Evolutionary conservation across 2,329 filamentous ascomycete species (phyloP).

Genomic region (Dryadomyces sulphureus): DNA sequence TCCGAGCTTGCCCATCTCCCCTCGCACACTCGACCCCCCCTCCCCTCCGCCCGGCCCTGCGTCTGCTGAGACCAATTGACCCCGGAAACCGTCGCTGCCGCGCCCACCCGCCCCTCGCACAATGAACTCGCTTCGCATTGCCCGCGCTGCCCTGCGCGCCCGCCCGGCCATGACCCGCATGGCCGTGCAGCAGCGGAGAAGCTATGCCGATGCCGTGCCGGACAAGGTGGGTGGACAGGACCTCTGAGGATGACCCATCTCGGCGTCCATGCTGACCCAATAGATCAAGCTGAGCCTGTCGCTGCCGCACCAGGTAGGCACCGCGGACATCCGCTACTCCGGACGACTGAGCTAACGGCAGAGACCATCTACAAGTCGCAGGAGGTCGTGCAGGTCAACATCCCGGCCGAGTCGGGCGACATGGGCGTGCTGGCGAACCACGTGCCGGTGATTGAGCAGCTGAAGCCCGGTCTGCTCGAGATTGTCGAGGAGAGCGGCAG

Average conservation of each 20-base stretch:
- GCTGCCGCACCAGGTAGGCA: constrained; percentile 92
- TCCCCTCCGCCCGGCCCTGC: background rate
- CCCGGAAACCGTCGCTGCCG: background rate
- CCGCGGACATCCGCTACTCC: constrained; percentile 21
- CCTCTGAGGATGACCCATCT: background rate
- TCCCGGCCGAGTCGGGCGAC: constrained; percentile 92
- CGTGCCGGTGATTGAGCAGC: constrained; percentile 96
- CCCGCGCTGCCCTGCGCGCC: constrained; percentile 76
- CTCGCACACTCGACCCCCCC: background rate
- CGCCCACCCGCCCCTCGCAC: constrained; percentile 13
- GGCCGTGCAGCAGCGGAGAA: constrained; percentile 70
- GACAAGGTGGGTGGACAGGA: constrained; percentile 47
- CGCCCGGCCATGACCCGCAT: constrained; percentile 63
- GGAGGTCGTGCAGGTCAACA: constrained; percentile 87
- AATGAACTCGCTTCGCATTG: constrained; percentile 93
- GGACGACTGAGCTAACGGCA: constrained; percentile 15
- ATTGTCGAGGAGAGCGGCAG: constrained; percentile 82
- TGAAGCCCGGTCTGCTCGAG: constrained; percentile 92
- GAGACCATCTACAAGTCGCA: constrained; percentile 57
- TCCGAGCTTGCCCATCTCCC: constrained; percentile 5
- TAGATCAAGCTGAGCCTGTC: constrained; percentile 95
- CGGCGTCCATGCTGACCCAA: background rate
- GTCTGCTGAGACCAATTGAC: background rate
- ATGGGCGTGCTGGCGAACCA: constrained; percentile 99
- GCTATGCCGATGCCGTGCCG: constrained; percentile 75